These are phyloP conservation scores for Gossypium aridum DNA, from an alignment of 441 rosid species.

Conservation along the genomic window DNA sequence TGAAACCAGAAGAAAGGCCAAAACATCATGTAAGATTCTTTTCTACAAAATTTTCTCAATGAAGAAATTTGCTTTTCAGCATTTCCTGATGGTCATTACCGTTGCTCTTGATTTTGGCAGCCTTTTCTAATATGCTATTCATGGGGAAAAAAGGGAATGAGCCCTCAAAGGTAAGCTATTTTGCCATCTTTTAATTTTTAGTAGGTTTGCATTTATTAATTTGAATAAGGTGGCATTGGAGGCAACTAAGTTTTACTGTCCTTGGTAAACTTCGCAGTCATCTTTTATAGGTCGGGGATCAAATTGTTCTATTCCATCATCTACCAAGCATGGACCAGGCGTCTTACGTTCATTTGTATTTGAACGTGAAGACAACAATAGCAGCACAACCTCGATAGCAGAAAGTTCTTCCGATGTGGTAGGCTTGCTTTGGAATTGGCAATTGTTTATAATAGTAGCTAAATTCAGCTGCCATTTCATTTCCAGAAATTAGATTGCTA, in stretches of 20 bases:
- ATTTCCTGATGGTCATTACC: neutral
- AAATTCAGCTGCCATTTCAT: neutral
- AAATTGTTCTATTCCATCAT: slow-evolving; percentile 44
- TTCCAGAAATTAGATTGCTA: neutral
- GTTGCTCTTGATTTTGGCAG: slow-evolving; percentile 31
- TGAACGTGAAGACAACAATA: slow-evolving; percentile 69
- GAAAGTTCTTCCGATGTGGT: slow-evolving; percentile 62
- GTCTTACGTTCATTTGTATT: slow-evolving; percentile 61
- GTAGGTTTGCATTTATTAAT: neutral
- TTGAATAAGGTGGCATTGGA: neutral
- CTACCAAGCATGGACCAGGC: slow-evolving; percentile 52
- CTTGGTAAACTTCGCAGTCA: slow-evolving; percentile 50
- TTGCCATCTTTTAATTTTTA: neutral
- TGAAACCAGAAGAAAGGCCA: slow-evolving; percentile 54
- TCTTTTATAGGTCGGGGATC: slow-evolving; percentile 63
- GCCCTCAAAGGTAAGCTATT: slow-evolving; percentile 54
- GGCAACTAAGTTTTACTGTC: neutral
- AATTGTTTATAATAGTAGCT: neutral
- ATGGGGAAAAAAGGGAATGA: slow-evolving; percentile 34
- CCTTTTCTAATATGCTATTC: slow-evolving; percentile 40
- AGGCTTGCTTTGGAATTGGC: slow-evolving; percentile 16
- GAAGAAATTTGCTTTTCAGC: neutral
- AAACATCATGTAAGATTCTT: slow-evolving; percentile 52
- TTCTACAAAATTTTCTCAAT: neutral
- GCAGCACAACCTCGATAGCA: slow-evolving; percentile 34